These are phyloP conservation scores for Glycine soja DNA, from an alignment of 306 rosid genomes.

Conservation along the genomic window DNA sequence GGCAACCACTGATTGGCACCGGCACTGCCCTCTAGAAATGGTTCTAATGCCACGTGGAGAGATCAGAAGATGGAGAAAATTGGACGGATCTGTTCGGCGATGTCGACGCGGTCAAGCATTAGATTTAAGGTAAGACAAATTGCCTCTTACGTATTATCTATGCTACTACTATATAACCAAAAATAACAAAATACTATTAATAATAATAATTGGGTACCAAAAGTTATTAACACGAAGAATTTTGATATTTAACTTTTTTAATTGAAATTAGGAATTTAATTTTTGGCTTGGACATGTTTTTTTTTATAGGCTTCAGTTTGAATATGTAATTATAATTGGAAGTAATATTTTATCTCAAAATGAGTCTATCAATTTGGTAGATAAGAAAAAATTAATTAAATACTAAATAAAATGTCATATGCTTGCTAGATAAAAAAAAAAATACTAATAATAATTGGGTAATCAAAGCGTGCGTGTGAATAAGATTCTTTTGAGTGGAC, in stretches of 20 bases:
- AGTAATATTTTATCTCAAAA: too few species aligned
- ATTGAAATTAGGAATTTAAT: too few species aligned
- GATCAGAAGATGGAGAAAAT: conserved; percentile 50
- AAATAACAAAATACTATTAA: background rate
- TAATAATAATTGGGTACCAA: too few species aligned
- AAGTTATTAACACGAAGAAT: too few species aligned
- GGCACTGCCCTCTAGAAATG: conserved; percentile 55
- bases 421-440: background rate
- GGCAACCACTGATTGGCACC: conserved; percentile 53
- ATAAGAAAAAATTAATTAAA: too few species aligned
- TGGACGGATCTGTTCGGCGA: conserved; percentile 69
- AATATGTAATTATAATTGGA: too few species aligned
- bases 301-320: too few species aligned
- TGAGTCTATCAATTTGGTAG: too few species aligned
- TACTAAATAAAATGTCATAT: too few species aligned
- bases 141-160: conserved; percentile 33
- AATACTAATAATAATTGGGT: background rate
- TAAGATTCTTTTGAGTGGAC: conserved; percentile 59
- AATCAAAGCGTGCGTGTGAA: conserved; percentile 53
- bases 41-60: conserved; percentile 81
- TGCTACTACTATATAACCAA: background rate
- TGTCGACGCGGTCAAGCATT: conserved; percentile 76
- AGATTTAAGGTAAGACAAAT: conserved; percentile 52
- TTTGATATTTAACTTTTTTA: too few species aligned
- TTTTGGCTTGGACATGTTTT: too few species aligned